phyloP scores from a whole-genome alignment of 768 basidiomycete genomes.

The Mycena latifolia region DNA sequence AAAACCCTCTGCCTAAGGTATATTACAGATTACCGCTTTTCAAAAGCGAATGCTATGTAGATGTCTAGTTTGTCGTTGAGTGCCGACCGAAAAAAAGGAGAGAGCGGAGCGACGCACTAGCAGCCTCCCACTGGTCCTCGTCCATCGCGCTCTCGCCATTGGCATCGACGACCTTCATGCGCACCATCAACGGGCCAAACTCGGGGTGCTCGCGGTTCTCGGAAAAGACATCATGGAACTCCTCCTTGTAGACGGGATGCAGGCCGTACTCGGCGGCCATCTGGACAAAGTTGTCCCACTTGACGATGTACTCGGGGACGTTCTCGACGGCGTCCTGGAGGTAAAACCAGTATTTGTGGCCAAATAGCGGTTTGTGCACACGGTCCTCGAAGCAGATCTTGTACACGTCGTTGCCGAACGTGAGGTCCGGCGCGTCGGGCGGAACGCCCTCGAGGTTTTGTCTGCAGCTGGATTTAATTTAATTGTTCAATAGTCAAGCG shows the following conservation, averaged over 20 bases:
- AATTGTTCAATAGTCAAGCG: slow-evolving; percentile 6
- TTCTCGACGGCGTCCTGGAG: slow-evolving; percentile 96
- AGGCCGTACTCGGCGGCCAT: slow-evolving; percentile 88
- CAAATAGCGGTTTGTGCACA: slow-evolving; percentile 73
- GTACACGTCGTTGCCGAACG: slow-evolving; percentile 94
- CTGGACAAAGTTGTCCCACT: slow-evolving; percentile 93
- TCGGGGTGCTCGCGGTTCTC: slow-evolving; percentile 86
- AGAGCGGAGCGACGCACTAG: slow-evolving; percentile 74
- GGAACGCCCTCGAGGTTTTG: slow-evolving; percentile 80
- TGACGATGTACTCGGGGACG: slow-evolving; percentile 97
- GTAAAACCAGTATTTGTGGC: slow-evolving; percentile 95
- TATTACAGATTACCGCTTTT: slow-evolving; percentile 61
- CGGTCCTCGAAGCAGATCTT: slow-evolving; percentile 87
- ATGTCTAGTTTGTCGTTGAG: slow-evolving; percentile 70
- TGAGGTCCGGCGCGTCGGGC: slow-evolving; percentile 72
- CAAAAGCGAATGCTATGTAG: slow-evolving; percentile 93
- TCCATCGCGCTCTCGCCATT: slow-evolving; percentile 94
- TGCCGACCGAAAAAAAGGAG: slow-evolving; percentile 16
- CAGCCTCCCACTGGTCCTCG: slow-evolving; percentile 97
- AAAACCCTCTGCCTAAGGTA: too few species aligned
- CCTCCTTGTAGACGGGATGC: slow-evolving; percentile 79
- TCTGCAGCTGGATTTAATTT: slow-evolving; percentile 53
- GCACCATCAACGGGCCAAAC: slow-evolving; percentile 84
- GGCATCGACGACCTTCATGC: slow-evolving; percentile 92
- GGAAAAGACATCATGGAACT: slow-evolving; percentile 91